Evolutionary conservation across 345 rosid species (phyloP).

Genomic region (Combretum micranthum): DNA sequence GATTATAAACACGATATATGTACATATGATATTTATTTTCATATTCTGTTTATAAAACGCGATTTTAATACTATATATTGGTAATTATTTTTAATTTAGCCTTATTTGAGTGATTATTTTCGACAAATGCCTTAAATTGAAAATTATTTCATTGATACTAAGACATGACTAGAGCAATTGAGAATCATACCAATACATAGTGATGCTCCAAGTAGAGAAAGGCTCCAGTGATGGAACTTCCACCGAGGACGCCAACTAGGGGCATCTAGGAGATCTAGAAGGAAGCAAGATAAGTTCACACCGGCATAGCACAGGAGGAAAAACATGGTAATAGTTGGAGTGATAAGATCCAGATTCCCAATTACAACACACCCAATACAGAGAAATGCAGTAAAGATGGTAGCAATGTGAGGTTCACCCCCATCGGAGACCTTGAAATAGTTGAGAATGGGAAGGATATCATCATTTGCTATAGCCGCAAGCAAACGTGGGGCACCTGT

Average conservation of each 20-base stretch:
- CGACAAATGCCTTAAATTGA: no score
- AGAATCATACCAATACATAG: conserved; percentile 68
- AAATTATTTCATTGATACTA: no score
- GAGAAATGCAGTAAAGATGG: conserved; percentile 83
- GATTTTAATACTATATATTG: no score
- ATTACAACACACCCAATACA: conserved; percentile 85
- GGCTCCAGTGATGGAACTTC: conserved; percentile 99
- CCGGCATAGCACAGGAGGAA: conserved; percentile 93
- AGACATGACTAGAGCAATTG: neutral
- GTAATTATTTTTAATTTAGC: no score
- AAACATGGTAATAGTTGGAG: conserved; percentile 97
- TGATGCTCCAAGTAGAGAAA: conserved; percentile 88
- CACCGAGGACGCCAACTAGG: conserved; percentile 99
- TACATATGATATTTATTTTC: no score
- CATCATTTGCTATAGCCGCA: conserved; percentile 99
- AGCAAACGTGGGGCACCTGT: conserved; percentile 98
- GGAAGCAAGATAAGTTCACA: conserved; percentile 98
- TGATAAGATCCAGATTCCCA: conserved; percentile 97
- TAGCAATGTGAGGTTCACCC: conserved; percentile 79
- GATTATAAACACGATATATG: no score
- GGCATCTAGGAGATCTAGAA: conserved; percentile 98
- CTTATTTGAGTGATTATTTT: no score
- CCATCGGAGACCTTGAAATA: conserved; percentile 93
- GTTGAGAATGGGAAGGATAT: conserved; percentile 92
- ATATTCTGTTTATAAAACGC: no score